Conservation (phyloP, 2,329 filamentous ascomycete species). For the Xylaria sp. region DNA sequence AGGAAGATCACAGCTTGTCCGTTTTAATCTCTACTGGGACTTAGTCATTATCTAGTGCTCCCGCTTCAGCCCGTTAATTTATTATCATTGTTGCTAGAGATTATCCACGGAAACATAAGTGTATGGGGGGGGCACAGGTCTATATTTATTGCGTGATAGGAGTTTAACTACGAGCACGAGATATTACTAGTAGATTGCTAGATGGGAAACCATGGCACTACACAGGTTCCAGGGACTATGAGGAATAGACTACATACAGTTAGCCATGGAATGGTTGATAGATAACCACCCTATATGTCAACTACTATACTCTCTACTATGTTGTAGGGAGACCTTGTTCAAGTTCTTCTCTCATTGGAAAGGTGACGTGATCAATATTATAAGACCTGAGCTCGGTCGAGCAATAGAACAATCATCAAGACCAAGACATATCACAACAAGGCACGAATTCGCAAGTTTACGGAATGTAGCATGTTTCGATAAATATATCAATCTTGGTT, state of each 20-base stretch:
- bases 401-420: not conserved
- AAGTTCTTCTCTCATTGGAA: not conserved
- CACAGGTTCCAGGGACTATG: not conserved
- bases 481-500: constrained; percentile 14
- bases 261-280: too few relatives aligned
- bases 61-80: too few relatives aligned
- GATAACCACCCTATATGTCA: not conserved
- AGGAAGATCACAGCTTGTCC: not conserved
- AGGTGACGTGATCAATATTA: not conserved
- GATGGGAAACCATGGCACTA: too few relatives aligned
- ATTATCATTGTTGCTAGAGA: not conserved
- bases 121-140: not conserved
- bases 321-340: not conserved
- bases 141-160: not conserved
- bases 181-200: not conserved
- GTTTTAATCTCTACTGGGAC: not conserved
- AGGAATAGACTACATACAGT: not conserved
- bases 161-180: not conserved
- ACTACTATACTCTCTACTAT: not conserved
- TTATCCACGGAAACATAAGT: not conserved
- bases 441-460: not conserved
- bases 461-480: not conserved
- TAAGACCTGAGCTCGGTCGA: not conserved
- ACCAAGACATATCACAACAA: not conserved
- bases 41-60: not conserved